A percentile compares a stretch with the other conserved stretches of the same genome.
Evolutionary conservation across 2,329 filamentous ascomycete species (phyloP).

Genomic region (Xylariomycetidae sp.): DNA sequence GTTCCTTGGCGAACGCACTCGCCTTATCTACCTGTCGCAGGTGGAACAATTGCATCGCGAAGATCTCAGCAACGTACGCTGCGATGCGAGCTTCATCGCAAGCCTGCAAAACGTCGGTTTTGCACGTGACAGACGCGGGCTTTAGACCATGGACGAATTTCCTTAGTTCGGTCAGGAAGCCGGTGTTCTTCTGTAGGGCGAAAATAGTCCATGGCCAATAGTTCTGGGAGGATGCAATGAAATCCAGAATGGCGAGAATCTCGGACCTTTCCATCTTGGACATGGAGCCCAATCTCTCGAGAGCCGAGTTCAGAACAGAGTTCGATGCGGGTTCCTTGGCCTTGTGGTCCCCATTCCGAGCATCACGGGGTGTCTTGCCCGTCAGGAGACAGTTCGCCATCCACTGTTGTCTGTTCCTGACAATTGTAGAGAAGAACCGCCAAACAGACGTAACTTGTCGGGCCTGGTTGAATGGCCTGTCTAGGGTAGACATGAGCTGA

Average conservation of each 20-base stretch:
- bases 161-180: constrained; percentile 67
- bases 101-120: constrained; percentile 48
- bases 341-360: constrained; percentile 52
- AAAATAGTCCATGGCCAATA: constrained; percentile 94
- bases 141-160: constrained; percentile 59
- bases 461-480: constrained; percentile 64
- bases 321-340: constrained; percentile 43
- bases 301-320: constrained; percentile 68
- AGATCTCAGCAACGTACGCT: constrained; percentile 77
- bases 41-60: constrained; percentile 86
- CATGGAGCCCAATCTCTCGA: constrained; percentile 64
- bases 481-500: constrained; percentile 67
- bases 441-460: constrained; percentile 66
- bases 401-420: constrained; percentile 91
- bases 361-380: constrained; percentile 74
- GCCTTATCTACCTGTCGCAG: constrained; percentile 69
- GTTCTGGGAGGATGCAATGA: constrained; percentile 82
- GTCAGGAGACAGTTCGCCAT: constrained; percentile 90
- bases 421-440: constrained; percentile 78
- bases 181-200: constrained; percentile 65
- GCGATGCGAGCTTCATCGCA: constrained; percentile 66
- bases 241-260: constrained; percentile 72
- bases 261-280: constrained; percentile 57
- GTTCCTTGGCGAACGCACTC: constrained; percentile 57
- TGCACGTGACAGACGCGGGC: constrained; percentile 44